A percentile compares a stretch with the other conserved stretches of the same genome.
Evolutionary conservation across 1,139 yeast genomes (phyloP).

Genomic region (Magnusiomyces fungicola): DNA sequence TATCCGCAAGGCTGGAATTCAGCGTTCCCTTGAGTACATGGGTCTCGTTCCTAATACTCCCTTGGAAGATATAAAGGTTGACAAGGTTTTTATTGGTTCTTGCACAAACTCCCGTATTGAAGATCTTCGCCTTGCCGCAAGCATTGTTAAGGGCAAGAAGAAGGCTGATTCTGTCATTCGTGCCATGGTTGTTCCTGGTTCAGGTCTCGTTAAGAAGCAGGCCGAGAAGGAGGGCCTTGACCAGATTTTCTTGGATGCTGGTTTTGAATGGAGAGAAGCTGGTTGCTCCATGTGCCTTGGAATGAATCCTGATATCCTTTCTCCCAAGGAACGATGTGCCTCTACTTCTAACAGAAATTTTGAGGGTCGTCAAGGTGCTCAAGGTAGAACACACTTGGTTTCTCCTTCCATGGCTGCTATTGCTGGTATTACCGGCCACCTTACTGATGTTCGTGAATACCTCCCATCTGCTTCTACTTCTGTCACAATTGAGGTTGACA

Average conservation of each 20-base stretch:
- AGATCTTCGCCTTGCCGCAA: conserved; percentile 93
- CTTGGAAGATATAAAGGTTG: conserved; percentile 61
- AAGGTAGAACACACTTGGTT: conserved; percentile 94
- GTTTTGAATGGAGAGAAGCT: conserved; percentile 98
- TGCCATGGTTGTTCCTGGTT: conserved; percentile 94
- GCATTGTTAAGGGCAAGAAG: conserved; percentile 83
- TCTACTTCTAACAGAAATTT: conserved; percentile 97
- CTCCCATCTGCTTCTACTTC: conserved; percentile 58
- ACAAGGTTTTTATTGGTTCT: conserved; percentile 94
- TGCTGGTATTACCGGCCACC: conserved; percentile 88
- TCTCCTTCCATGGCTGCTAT: conserved; percentile 99
- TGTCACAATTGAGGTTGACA: conserved; percentile 47
- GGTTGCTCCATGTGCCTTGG: conserved; percentile 99
- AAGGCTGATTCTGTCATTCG: conserved; percentile 74
- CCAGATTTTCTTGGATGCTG: conserved; percentile 83
- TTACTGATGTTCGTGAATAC: conserved; percentile 82
- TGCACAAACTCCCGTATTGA: conserved; percentile 98
- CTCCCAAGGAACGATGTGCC: conserved; percentile 95
- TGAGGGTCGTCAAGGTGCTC: conserved; percentile 98
- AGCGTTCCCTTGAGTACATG: conserved; percentile 86
- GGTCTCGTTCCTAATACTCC: conserved; percentile 83
- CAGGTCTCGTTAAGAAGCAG: conserved; percentile 86
- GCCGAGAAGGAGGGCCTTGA: conserved; percentile 95
- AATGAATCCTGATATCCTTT: conserved; percentile 95
- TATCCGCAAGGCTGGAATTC: conserved; percentile 73